A percentile compares a stretch with the other conserved stretches of the same genome.
Conservation (phyloP, 2,329 filamentous ascomycete genomes). For the Aspergillus sp. region DNA sequence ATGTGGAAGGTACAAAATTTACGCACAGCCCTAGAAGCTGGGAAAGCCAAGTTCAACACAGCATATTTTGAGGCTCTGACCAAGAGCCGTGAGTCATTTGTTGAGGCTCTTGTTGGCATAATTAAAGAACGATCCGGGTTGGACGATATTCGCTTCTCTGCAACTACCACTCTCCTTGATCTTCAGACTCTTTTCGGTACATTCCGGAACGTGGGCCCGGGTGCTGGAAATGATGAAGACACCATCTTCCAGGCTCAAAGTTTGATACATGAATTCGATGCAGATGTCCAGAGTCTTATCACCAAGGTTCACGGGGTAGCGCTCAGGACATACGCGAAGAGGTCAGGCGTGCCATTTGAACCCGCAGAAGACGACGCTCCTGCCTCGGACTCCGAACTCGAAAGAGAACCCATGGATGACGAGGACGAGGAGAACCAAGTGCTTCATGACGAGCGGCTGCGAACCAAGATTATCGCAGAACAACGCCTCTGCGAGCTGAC, state of each 20-base stretch:
- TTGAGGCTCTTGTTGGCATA: conserved; percentile 49
- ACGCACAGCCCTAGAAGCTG: conserved; percentile 52
- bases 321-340: conserved; percentile 76
- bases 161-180: conserved; percentile 77
- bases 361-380: conserved; percentile 70
- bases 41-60: conserved; percentile 58
- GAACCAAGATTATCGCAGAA: conserved; percentile 73
- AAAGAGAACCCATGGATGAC: conserved; percentile 55
- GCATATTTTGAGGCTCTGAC: conserved; percentile 69
- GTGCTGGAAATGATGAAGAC: conserved; percentile 42
- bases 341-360: conserved; percentile 48
- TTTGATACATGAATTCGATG: conserved; percentile 68
- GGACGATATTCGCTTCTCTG: conserved; percentile 74
- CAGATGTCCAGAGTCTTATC: conserved; percentile 64
- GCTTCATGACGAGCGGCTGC: conserved; percentile 53
- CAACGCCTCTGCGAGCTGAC: conserved; percentile 83
- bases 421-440: conserved; percentile 40
- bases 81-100: conserved; percentile 56
- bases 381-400: conserved; percentile 62
- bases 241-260: conserved; percentile 57
- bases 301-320: conserved; percentile 74
- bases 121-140: conserved; percentile 55
- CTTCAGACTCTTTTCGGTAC: conserved; percentile 77
- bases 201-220: conserved; percentile 55
- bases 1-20: conserved; percentile 82